Evolutionary conservation across 495 filamentous ascomycete species (phyloP).

Genomic region (Aspergillus sclerotiicarbonarius): DNA sequence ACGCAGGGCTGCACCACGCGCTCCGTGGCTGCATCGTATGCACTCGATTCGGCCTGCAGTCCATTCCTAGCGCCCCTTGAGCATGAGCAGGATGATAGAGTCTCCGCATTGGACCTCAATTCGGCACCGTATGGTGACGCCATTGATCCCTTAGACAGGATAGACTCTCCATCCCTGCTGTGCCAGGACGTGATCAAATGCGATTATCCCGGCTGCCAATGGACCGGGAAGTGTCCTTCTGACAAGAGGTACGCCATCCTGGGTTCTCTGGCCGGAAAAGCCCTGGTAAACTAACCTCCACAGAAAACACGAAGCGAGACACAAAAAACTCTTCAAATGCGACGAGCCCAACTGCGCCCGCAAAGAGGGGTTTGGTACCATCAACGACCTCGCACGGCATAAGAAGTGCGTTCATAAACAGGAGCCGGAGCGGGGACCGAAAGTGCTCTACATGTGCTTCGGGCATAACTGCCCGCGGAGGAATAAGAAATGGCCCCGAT

Average conservation of each 20-base stretch:
- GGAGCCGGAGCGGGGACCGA: slow-evolving; percentile 49
- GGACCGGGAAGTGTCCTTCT: slow-evolving; percentile 43
- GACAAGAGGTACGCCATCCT: slow-evolving; percentile 34
- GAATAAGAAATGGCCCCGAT: slow-evolving; percentile 78
- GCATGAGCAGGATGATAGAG: slow-evolving; percentile 23
- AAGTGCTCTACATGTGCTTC: slow-evolving; percentile 66
- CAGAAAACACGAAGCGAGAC: slow-evolving; percentile 81
- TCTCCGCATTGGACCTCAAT: slow-evolving; percentile 14
- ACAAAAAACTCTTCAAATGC: slow-evolving; percentile 73
- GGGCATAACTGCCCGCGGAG: slow-evolving; percentile 62
- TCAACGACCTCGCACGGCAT: slow-evolving; percentile 77
- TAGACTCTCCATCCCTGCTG: slow-evolving; percentile 22
- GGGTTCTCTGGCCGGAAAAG: neutral
- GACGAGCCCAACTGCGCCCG: slow-evolving; percentile 56
- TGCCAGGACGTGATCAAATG: slow-evolving; percentile 30
- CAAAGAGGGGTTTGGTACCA: slow-evolving; percentile 71
- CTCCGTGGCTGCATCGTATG: slow-evolving; percentile 41
- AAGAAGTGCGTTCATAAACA: slow-evolving; percentile 65
- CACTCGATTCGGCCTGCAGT: slow-evolving; percentile 31
- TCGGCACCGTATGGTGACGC: slow-evolving; percentile 5
- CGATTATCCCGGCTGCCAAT: slow-evolving; percentile 34
- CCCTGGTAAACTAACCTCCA: slow-evolving; percentile 5
- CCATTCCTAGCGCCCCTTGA: slow-evolving; percentile 27
- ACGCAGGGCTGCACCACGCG: slow-evolving; percentile 47
- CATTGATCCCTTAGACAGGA: slow-evolving; percentile 17